Base-by-base conservation (phyloP, 345 rosid species). In the Toxicodendron radicans region DNA sequence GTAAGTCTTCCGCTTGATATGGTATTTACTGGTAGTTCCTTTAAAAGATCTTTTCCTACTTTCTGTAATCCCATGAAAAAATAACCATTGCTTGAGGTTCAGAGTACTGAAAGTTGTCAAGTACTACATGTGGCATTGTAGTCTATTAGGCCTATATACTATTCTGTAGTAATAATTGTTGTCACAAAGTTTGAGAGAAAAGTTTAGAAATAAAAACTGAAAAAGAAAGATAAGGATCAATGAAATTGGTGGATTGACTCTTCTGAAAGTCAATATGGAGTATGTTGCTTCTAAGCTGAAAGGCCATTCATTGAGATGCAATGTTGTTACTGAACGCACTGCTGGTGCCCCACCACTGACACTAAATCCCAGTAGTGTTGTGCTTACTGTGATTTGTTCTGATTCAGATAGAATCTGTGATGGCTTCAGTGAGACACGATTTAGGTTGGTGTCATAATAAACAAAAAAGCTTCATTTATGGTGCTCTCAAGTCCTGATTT, bases 1-100 rank as follows among this genome's bases (percentile, higher is more conserved):
- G 90, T 87, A 78, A 75, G 80, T 69, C 53, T 52, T 24, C 54
- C 46, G 33, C 8, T 30, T 64, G 69, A 3, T 27, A 64, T 64
- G 71, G 48, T 33, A 49, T 14, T 46, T 73, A 14, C 41, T 35
- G 52, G 10, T 53, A 32, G 33, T 69, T 52, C 49, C 14, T 38
- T 18, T 23, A 57, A 10, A 32, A 20, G 43, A 16, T 62, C 33
- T 32, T 58, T 48, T 59, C 48, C 46, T 56, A 66, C 59, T 23
- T 59, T 51, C 12, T 23, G 72, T 7, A 33, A 30, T 30, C 52
- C 41, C 11, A 13, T 33, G 41, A n/a, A 23, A 64, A 54, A 68
- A 58, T 71, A 41, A 59, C 3, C 11, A 41, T 23, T 49, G 6
- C 51, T 30, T 7, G 23, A 24, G 10, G 45, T 38, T 58, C 53